These are phyloP conservation scores for Luzula sylvatica DNA, from an alignment of 176 grass and related monocot genomes.

Conservation along the genomic window DNA sequence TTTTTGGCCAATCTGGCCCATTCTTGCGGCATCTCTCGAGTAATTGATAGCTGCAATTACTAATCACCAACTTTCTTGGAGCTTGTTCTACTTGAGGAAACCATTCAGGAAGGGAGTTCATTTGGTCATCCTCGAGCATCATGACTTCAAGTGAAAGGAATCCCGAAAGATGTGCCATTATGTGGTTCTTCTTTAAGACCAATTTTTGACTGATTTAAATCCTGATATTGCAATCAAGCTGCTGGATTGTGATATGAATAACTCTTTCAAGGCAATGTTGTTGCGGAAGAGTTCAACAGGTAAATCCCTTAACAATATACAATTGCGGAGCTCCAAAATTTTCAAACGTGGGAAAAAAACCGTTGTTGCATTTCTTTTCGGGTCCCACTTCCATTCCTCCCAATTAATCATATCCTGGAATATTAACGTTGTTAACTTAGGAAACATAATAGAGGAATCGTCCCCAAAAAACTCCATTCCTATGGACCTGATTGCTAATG, in stretches of 20 bases:
- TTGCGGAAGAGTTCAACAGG: background rate
- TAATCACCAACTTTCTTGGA: background rate
- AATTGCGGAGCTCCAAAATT: background rate
- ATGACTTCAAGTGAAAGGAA: background rate
- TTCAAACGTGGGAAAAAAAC: background rate
- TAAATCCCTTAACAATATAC: background rate
- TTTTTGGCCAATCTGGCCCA: background rate
- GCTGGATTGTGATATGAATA: background rate
- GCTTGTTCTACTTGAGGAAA: background rate
- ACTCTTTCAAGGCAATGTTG: background rate
- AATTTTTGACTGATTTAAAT: background rate
- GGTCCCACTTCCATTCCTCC: background rate
- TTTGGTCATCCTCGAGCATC: background rate
- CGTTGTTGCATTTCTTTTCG: background rate
- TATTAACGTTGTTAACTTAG: background rate
- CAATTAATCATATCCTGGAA: background rate
- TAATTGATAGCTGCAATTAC: background rate
- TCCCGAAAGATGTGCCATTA: background rate
- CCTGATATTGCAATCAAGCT: background rate
- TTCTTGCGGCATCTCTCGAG: background rate
- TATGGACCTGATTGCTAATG: background rate
- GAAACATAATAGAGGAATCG: background rate
- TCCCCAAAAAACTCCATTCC: background rate
- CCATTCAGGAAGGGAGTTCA: background rate
- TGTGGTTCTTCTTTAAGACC: background rate